Base-by-base conservation (phyloP, 805 yeast genomes). In the Saccharomycopsis babjevae region DNA sequence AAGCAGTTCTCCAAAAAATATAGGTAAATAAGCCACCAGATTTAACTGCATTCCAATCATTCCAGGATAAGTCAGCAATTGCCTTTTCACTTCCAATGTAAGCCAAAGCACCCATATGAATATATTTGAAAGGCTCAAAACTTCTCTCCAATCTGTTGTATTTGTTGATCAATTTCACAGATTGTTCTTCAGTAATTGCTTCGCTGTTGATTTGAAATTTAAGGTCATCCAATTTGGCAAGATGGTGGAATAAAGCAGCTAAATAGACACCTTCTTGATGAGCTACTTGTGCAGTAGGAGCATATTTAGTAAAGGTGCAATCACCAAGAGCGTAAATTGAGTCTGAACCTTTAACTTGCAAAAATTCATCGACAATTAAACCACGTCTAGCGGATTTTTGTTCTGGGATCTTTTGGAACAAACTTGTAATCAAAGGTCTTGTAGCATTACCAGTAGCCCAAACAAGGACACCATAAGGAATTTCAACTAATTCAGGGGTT, bases 381-480 rank as follows among this genome's bases (percentile, higher is more conserved):
- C 98, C 98, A 74, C 97, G 85, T 77, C 96, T 85, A 56, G 96
- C 90, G 70, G 85, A 83, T 74, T 83, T 85, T 76, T 88, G 92
- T 68, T 82, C 88, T 54, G 88, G 86, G 67, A 93, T 77, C 73
- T 81, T 80, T 55, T 80, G 69, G 73, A 89, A 82, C 69, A 92
- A 77, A 68, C 83, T 81, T 65, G 82, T 78, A 57, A 88, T 81
- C 57, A 93, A 78, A 54, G 83, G 84, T 75, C 97, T 84, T 66
- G 90, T 91, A 60, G 92, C 91, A 74, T 92, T 91, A 76, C 98
- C 98, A 64, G 97, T 92, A 62, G 97, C 97, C 98, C 98, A 92
- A 65, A 92, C 96, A 67, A 92, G 80, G 68, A 90, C 79, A 71
- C 98, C 98, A 72, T 92, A 92, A 57, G 97, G 97, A 69, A 92